A percentile compares a stretch with the other conserved stretches of the same genome.
Evolutionary conservation across 2,329 filamentous ascomycete genomes (phyloP).

Genomic region (Epichloe scottii): DNA sequence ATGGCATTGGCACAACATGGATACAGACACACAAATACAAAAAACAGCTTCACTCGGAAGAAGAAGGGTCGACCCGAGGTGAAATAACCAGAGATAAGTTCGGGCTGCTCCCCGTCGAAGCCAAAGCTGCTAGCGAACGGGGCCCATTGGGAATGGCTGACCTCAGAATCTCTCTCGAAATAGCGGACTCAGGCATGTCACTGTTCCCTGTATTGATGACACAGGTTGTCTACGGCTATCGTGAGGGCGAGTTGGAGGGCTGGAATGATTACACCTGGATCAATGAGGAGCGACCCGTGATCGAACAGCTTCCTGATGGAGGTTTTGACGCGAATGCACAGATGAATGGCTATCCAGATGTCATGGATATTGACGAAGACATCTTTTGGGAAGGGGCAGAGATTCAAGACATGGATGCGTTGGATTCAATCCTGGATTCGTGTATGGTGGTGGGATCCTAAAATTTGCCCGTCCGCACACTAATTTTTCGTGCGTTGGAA

Average conservation of each 20-base stretch:
- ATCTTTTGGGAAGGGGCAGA: conserved; percentile 52
- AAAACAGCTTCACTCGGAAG: conserved; percentile 61
- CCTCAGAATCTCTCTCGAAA: conserved; percentile 59
- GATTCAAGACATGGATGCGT: conserved; percentile 33
- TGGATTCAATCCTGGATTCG: conserved; percentile 46
- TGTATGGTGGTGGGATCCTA: conserved; percentile 35
- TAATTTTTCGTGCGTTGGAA: neutral
- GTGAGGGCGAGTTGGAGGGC: conserved; percentile 63
- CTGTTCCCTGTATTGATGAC: conserved; percentile 67
- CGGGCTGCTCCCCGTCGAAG: conserved; percentile 69
- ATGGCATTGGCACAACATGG: conserved; percentile 54
- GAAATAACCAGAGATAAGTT: conserved; percentile 62
- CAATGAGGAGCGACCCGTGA: conserved; percentile 22
- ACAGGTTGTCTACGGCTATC: conserved; percentile 55
- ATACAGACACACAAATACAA: conserved; percentile 72
- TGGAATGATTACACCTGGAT: conserved; percentile 48
- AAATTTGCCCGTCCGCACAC: neutral
- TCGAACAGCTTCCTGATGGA: conserved; percentile 16
- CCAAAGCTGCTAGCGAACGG: conserved; percentile 60
- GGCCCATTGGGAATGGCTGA: conserved; percentile 67
- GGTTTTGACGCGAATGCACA: conserved; percentile 17
- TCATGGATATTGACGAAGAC: conserved; percentile 49
- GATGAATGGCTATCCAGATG: conserved; percentile 38
- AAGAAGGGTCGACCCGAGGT: conserved; percentile 59
- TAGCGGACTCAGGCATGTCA: conserved; percentile 63